Evolutionary conservation across 139 green algal genomes (phyloP).

Genomic region (Deuterostichococcus epilithicus): DNA sequence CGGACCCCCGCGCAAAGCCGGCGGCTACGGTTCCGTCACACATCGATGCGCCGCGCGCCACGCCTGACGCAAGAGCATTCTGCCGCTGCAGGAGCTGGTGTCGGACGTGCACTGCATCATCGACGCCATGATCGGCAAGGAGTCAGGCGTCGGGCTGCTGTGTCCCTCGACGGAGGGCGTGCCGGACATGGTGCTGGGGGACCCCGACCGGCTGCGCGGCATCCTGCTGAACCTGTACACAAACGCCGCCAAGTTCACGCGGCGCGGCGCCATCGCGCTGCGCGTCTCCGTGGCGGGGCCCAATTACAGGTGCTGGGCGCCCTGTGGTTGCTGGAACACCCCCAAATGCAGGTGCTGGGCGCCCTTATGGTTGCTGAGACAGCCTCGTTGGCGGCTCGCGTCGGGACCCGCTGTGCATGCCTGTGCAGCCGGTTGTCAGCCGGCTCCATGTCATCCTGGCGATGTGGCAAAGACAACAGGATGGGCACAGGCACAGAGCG

Average conservation of each 20-base stretch:
- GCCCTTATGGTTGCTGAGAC: too few species aligned
- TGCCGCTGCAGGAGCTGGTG: slow-evolving; percentile 46
- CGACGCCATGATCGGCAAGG: slow-evolving; percentile 66
- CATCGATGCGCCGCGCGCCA: too few species aligned
- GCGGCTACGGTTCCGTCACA: too few species aligned
- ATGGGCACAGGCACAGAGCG: too few species aligned
- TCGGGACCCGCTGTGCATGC: too few species aligned
- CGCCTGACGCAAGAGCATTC: background rate
- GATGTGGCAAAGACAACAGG: too few species aligned
- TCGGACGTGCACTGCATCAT: slow-evolving; percentile 80
- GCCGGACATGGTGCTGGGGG: slow-evolving; percentile 25
- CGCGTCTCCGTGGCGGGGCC: slow-evolving; percentile 32
- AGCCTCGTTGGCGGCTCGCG: too few species aligned
- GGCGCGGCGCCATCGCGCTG: slow-evolving; percentile 58
- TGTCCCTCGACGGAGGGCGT: slow-evolving; percentile 24
- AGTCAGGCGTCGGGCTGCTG: slow-evolving; percentile 32
- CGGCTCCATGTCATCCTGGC: too few species aligned
- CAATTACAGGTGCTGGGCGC: slow-evolving; percentile 13
- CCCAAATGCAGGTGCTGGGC: too few species aligned
- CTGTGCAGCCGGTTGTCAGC: too few species aligned
- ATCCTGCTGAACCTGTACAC: slow-evolving; percentile 86
- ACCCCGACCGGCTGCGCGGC: slow-evolving; percentile 65
- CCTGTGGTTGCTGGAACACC: too few species aligned
- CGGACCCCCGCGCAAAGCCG: too few species aligned
- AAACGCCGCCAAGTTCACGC: slow-evolving; percentile 74